Conservation (phyloP, 73 alveolate species). For the Tetrahymena elliotti region DNA sequence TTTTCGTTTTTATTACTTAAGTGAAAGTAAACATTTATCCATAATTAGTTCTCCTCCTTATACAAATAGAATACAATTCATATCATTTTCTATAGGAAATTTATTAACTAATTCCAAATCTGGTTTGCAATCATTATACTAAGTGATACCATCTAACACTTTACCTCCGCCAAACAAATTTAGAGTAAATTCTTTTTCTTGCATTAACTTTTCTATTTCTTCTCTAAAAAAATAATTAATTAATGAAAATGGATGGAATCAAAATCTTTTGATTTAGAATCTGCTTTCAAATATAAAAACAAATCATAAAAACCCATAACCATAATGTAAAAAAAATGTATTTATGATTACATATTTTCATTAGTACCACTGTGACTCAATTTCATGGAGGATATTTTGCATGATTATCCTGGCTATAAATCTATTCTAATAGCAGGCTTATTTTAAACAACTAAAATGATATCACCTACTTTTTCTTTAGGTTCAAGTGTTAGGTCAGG, state of each 20-base stretch:
- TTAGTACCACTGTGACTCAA: constrained; percentile 30
- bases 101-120: constrained; percentile 26
- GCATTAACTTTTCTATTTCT: constrained; percentile 38
- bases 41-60: constrained; percentile 21
- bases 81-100: constrained; percentile 13
- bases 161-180: constrained; percentile 22
- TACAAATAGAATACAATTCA: constrained; percentile 29
- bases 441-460: constrained; percentile 15
- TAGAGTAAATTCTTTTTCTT: constrained; percentile 46
- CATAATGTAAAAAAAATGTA: too few species aligned
- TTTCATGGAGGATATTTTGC: constrained; percentile 17
- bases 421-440: constrained; percentile 19
- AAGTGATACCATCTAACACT: constrained; percentile 3
- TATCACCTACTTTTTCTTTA: constrained; percentile 23
- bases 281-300: too few species aligned
- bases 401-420: constrained; percentile 11
- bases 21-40: constrained; percentile 37
- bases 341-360: constrained; percentile 17
- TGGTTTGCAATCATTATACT: constrained; percentile 7
- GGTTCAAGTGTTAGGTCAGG: constrained; percentile 31
- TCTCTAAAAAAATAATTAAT: neutral
- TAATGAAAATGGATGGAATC: neutral
- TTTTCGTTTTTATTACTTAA: neutral
- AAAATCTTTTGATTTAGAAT: too few species aligned
- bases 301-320: too few species aligned